Evolutionary conservation across 108 stramenopile species (phyloP).

Genomic region (Nitzschia sp.): DNA sequence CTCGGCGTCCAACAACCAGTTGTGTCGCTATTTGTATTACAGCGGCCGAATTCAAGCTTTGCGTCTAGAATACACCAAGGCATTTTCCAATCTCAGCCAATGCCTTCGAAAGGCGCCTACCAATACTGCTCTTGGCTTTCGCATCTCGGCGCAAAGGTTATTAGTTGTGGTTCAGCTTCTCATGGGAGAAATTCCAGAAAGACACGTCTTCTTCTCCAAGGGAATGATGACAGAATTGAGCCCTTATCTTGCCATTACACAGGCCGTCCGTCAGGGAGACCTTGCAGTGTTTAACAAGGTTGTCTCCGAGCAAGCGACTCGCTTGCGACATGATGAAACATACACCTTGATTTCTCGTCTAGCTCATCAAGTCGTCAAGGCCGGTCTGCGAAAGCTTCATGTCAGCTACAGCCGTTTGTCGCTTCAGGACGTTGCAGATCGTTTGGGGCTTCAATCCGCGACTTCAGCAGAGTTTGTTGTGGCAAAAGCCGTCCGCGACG

Average conservation of each 20-base stretch:
- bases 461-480: conserved; percentile 95
- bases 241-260: conserved; percentile 93
- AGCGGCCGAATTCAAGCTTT: conserved; percentile 93
- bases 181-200: conserved; percentile 97
- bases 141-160: conserved; percentile 83
- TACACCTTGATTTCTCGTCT: conserved; percentile 93
- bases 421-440: conserved; percentile 90
- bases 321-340: conserved; percentile 84
- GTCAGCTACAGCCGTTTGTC: conserved; percentile 87
- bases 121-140: conserved; percentile 92
- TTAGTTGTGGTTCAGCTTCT: conserved; percentile 92
- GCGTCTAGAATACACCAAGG: conserved; percentile 93
- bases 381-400: conserved; percentile 94
- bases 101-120: conserved; percentile 94
- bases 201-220: conserved; percentile 84
- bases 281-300: conserved; percentile 83
- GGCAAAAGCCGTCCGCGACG: conserved; percentile 98
- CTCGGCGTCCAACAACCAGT: conserved; percentile 91
- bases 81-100: conserved; percentile 92
- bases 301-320: conserved; percentile 63
- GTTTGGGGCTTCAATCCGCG: conserved; percentile 83
- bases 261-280: conserved; percentile 95
- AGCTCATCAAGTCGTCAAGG: conserved; percentile 97
- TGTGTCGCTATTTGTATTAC: conserved; percentile 96
- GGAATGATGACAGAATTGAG: conserved; percentile 78